Evolutionary conservation across 805 yeast genomes (phyloP).

Genomic region (Saccharomyces paradoxus): DNA sequence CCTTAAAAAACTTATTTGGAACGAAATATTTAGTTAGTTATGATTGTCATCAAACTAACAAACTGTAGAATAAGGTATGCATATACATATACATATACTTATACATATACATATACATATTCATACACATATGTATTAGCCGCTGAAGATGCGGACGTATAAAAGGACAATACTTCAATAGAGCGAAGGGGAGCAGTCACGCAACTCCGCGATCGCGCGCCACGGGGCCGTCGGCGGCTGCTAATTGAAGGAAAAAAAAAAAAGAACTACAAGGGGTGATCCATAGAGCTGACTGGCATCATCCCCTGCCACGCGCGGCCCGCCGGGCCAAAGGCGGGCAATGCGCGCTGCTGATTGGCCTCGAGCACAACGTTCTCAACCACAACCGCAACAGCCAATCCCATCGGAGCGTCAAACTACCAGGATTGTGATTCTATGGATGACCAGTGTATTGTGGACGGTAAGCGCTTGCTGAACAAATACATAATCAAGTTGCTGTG

Average conservation of each 20-base stretch:
- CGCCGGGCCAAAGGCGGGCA: neutral
- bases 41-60: too few species aligned
- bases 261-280: neutral
- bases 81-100: neutral
- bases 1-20: slow-evolving; percentile 67
- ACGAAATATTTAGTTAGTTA: slow-evolving; percentile 45
- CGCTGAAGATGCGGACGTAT: neutral
- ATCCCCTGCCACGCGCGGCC: neutral
- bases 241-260: too few species aligned
- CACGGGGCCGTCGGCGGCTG: neutral
- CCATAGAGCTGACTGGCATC: neutral
- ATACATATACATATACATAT: neutral
- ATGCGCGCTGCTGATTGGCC: neutral
- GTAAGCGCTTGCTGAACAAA: neutral
- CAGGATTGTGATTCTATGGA: neutral
- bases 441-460: neutral
- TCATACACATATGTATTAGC: neutral
- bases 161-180: neutral
- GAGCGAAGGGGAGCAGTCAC: neutral
- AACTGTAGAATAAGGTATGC: neutral
- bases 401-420: neutral
- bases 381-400: neutral
- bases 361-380: neutral
- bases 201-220: neutral
- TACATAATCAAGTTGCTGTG: neutral